phyloP scores from a whole-genome alignment of 1,139 yeast genomes.

The Kodamaea plutei region DNA sequence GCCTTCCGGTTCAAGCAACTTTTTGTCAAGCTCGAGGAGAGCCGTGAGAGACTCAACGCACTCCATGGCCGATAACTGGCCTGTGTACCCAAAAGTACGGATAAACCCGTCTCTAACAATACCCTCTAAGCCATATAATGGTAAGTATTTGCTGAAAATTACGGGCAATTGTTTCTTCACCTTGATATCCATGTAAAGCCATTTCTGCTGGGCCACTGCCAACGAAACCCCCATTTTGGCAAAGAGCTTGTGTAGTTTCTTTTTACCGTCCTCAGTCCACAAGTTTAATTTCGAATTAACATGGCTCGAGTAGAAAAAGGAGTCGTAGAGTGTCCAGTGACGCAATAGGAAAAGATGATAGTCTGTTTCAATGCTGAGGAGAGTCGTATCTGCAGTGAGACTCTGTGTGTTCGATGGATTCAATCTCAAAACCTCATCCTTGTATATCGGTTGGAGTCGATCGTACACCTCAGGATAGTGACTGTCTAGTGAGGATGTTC shows the following conservation, averaged over 20 bases:
- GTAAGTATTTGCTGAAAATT: slow-evolving; percentile 67
- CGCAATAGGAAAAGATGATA: slow-evolving; percentile 81
- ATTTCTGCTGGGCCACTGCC: slow-evolving; percentile 82
- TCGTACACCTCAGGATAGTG: slow-evolving; percentile 77
- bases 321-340: slow-evolving; percentile 90
- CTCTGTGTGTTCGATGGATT: slow-evolving; percentile 25
- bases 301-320: slow-evolving; percentile 85
- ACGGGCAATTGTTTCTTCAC: slow-evolving; percentile 70
- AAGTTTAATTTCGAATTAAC: slow-evolving; percentile 82
- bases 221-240: slow-evolving; percentile 96
- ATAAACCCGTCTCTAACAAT: slow-evolving; percentile 82
- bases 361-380: slow-evolving; percentile 71
- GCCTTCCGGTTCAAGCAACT: slow-evolving; percentile 15
- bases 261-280: slow-evolving; percentile 92
- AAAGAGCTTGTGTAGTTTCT: slow-evolving; percentile 80
- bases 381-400: slow-evolving; percentile 57
- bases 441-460: slow-evolving; percentile 64
- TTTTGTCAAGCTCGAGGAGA: slow-evolving; percentile 64
- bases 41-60: slow-evolving; percentile 88
- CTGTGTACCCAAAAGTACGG: slow-evolving; percentile 81
- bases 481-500: slow-evolving; percentile 77
- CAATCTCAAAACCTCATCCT: slow-evolving; percentile 80
- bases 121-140: slow-evolving; percentile 78
- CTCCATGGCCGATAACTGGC: slow-evolving; percentile 88
- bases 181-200: slow-evolving; percentile 85